These are phyloP conservation scores for Fusarium sacchari DNA, from an alignment of 2,329 filamentous ascomycete genomes.

Conservation along the genomic window DNA sequence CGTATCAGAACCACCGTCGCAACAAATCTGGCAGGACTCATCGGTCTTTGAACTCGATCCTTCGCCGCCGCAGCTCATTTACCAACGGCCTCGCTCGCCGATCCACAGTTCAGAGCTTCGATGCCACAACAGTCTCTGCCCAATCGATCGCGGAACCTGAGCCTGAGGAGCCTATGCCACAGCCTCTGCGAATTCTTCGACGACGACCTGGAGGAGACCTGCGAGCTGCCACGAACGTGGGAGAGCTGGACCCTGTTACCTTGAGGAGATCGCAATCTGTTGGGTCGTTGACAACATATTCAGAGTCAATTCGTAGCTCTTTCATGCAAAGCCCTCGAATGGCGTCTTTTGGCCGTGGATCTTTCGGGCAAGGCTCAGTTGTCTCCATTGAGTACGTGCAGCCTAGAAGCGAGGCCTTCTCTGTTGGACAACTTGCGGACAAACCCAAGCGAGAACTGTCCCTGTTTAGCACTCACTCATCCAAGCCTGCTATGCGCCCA, in stretches of 20 bases:
- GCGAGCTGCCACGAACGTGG: slow-evolving; percentile 72
- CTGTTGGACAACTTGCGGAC: slow-evolving; percentile 67
- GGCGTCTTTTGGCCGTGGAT: slow-evolving; percentile 41
- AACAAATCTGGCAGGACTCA: slow-evolving; percentile 61
- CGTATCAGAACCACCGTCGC: slow-evolving; percentile 53
- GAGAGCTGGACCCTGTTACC: slow-evolving; percentile 64
- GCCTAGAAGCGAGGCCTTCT: slow-evolving; percentile 60
- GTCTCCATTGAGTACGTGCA: slow-evolving; percentile 35
- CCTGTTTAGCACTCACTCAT: slow-evolving; percentile 70
- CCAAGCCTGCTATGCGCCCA: slow-evolving; percentile 70
- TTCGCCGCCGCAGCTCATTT: slow-evolving; percentile 68
- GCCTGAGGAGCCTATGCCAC: slow-evolving; percentile 52
- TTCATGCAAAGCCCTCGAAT: slow-evolving; percentile 57
- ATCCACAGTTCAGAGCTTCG: slow-evolving; percentile 67
- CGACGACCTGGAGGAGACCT: slow-evolving; percentile 80
- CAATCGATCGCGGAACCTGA: slow-evolving; percentile 60
- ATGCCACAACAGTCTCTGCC: slow-evolving; percentile 64
- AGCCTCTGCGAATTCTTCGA: slow-evolving; percentile 71
- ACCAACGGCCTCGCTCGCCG: slow-evolving; percentile 64
- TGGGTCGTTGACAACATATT: slow-evolving; percentile 68
- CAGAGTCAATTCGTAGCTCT: slow-evolving; percentile 69
- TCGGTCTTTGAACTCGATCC: slow-evolving; percentile 61
- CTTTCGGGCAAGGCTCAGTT: slow-evolving; percentile 29
- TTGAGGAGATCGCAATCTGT: slow-evolving; percentile 66
- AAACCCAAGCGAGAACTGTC: slow-evolving; percentile 60